Evolutionary conservation across 352 stramenopile species (phyloP).

Genomic region (Globisporangium takayamanum): DNA sequence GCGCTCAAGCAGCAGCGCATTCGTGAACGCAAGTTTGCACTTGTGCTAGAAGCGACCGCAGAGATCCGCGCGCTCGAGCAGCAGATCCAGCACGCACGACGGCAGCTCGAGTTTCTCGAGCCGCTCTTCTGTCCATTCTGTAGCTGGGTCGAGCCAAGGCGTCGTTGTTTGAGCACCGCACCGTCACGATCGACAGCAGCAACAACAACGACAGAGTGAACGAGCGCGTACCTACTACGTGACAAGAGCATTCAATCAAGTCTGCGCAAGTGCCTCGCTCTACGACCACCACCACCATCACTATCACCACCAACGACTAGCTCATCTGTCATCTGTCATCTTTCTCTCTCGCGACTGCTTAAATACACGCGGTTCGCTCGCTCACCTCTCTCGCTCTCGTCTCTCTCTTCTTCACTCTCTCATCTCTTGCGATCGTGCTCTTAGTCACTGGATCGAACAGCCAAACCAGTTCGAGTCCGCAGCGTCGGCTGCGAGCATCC

Average conservation of each 20-base stretch:
- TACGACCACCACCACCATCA: no score
- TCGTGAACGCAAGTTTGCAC: conserved; percentile 26
- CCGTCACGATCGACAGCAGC: neutral
- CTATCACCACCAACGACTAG: no score
- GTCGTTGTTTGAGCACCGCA: no score
- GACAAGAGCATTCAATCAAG: no score
- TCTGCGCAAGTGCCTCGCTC: no score
- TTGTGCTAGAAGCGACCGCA: conserved; percentile 22
- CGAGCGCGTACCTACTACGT: neutral
- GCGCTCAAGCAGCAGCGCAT: conserved; percentile 26
- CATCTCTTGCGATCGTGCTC: neutral
- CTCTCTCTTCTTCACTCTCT: no score
- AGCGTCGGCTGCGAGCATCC: conserved; percentile 19
- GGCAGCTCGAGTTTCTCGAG: conserved; percentile 32
- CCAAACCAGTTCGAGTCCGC: conserved; percentile 51
- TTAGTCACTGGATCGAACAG: conserved; percentile 47
- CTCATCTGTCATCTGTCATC: no score
- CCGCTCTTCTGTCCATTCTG: conserved; percentile 43
- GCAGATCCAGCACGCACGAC: conserved; percentile 20
- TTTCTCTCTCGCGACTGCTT: no score
- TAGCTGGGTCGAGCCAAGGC: conserved; percentile 13
- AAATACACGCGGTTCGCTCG: neutral
- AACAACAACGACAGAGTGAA: neutral
- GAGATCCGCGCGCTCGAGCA: conserved; percentile 18
- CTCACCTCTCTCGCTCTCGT: neutral